Base-by-base conservation (phyloP, 371 early-diverging fungal species). In the Catenaria anguillulae region DNA sequence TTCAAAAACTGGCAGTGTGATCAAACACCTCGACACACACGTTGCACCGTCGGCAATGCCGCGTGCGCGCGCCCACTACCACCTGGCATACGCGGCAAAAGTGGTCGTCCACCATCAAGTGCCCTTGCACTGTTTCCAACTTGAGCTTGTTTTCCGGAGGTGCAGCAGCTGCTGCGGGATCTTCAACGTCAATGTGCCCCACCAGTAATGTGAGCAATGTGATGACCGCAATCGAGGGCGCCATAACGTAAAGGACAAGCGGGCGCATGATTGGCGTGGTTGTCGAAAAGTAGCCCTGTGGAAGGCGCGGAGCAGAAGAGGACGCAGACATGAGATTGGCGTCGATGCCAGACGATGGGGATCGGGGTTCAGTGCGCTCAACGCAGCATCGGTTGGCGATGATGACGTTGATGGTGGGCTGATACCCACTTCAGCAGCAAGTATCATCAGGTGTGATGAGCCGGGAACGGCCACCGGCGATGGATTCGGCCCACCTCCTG, bases 31-130 rank as follows among this genome's bases (percentile, higher is more conserved):
- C 52, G 29, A 50, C 52, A 23, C 52, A 50, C 29, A 50, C 29
- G 31, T 50, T 29, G 52, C 52, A 50, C 4, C 52, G 52, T 15
- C 52, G 52, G 4, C 52, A 50, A 29, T 50, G 52, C 52, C 52
- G 52, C 26, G 52, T 50, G 0, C 52, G 52, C 29, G 26, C 10
- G 26, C 52, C 52, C 26, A 50, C 52, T 0, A 13, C 13, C 29
- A 10, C 10, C 31, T 50, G 52, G 52, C 31, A 24, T 17, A 50
- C 52, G 29, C 52, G 52, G 31, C 52, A 50, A 8, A 8, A 50
- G 6, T 26, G 29, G 52, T 50, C 52, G 52, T 50, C 26, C 29
- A 13, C 52, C 52, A 50, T 50, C 29, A 50, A 23, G 21, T 26
- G 29, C 15, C 52, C 52, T 0, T 50, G 19, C 33, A 50, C 52